Base-by-base conservation (phyloP, 2,329 filamentous ascomycete genomes). In the Phialocephala subalpina region DNA sequence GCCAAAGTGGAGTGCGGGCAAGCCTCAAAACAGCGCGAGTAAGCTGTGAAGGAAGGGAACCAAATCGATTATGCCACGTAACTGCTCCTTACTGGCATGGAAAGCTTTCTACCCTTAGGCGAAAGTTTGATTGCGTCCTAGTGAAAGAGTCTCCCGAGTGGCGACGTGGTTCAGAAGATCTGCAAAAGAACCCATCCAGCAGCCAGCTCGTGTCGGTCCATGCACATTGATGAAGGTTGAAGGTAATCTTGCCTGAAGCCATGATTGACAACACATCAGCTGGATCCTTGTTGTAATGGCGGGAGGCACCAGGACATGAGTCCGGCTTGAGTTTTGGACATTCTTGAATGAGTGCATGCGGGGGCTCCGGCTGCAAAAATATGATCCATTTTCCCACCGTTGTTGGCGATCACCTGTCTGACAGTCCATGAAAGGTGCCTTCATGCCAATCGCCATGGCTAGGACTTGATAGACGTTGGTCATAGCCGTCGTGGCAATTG, bases 41-140 rank as follows among this genome's bases (percentile, higher is more conserved):
- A 72, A 70, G 70, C 63, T 62, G 42, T 42, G 62, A 56, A 53
- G 47, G 55, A 40, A 58, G 67, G 53, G 66, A 73, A 65, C 74
- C 75, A 77, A 70, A 72, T 58, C 72, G 58, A 73, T 68, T 45
- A 67, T 67, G 75, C 74, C 75, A 77, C 75, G 74, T 77, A 70
- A 73, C 70, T 72, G 62, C 47, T 66, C 67, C 59, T 64, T 64
- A 71, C 71, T 74, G 67, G 70, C 65, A 72, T 74, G 67, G 70
- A 66, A 72, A 69, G 62, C 57, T 63, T 67, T 58, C 56, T 70
- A 67, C 62, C 68, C 69, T 71, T 72, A 72, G 29, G 70, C 67
- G 67, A 70, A 67, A 70, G 60, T 61, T 55, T 63, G 69, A 68
- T 65, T 36, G 35, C n/a, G 59, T 66, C 36, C 58, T 64, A 64